These are phyloP conservation scores for Artemisia annua DNA, from an alignment of 129 eudicot genomes.

Conservation along the genomic window DNA sequence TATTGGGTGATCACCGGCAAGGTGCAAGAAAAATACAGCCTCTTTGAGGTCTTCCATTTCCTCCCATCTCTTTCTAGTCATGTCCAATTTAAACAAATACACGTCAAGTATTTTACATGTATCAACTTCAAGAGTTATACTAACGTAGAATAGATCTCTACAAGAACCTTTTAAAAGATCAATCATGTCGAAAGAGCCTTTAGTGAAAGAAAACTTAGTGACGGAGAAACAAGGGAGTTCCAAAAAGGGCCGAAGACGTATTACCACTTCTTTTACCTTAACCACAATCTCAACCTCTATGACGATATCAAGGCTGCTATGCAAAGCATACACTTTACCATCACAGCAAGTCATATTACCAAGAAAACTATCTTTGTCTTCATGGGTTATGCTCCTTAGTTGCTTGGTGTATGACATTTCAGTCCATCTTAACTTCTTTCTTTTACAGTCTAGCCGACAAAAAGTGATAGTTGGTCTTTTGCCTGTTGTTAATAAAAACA, in stretches of 20 bases:
- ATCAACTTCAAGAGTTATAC: not conserved
- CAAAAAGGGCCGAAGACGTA: not conserved
- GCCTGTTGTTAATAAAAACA: not conserved
- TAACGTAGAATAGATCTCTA: not conserved
- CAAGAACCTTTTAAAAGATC: no score
- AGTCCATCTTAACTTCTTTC: constrained; percentile 13
- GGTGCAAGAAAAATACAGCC: not conserved
- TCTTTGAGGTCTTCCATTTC: not conserved
- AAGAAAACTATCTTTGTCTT: not conserved
- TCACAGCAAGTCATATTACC: not conserved
- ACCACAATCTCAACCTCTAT: constrained; percentile 3
- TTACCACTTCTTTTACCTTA: not conserved
- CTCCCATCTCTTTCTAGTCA: not conserved
- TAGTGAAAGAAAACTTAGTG: not conserved
- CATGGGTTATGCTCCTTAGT: not conserved
- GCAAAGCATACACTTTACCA: constrained; percentile 15
- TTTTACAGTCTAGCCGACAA: constrained; percentile 2
- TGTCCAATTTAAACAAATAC: not conserved
- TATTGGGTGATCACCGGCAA: no score
- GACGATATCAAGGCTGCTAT: not conserved
- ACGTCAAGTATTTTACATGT: not conserved
- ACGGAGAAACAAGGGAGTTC: not conserved
- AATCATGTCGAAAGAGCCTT: no score
- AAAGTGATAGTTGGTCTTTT: not conserved
- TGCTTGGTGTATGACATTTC: constrained; percentile 13